Percentiles rank a stretch among this genome's conserved stretches.
phyloP scores from a whole-genome alignment of 2,329 filamentous ascomycete species.

The Peltaster fructicola region DNA sequence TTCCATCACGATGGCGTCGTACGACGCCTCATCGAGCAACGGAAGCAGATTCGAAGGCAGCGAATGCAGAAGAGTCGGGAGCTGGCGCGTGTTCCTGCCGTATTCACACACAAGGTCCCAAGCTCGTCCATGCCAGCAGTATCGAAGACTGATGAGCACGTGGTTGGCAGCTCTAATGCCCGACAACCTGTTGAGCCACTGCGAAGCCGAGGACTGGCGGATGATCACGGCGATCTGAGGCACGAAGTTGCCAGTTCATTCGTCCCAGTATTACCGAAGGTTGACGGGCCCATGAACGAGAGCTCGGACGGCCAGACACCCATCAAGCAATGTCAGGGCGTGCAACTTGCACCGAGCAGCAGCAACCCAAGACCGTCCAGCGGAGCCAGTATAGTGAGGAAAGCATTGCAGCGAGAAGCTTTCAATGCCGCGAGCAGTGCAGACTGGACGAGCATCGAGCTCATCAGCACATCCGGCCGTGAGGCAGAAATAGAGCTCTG shows the following conservation, averaged over 20 bases:
- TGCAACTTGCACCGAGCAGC: constrained; percentile 1
- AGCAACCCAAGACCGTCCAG: constrained; percentile 1
- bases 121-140: not conserved
- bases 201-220: constrained; percentile 1
- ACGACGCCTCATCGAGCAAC: not conserved
- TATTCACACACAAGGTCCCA: not conserved
- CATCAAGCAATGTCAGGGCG: constrained; percentile 1
- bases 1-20: constrained; percentile 45
- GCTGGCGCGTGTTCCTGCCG: not conserved
- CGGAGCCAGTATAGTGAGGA: constrained; percentile 5
- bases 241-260: constrained; percentile 1
- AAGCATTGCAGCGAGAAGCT: constrained; percentile 9
- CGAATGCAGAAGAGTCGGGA: not conserved
- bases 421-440: constrained; percentile 10
- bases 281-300: not conserved
- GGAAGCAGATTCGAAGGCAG: not conserved
- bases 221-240: constrained; percentile 2
- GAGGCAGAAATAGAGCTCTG: no score
- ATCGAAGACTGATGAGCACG: not conserved
- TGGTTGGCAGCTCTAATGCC: not conserved
- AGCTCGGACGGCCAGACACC: not conserved
- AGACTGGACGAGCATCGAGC: constrained; percentile 11
- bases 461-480: constrained; percentile 16
- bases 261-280: not conserved
- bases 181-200: not conserved